Base-by-base conservation (phyloP, 331 rosid genomes). In the Pyracantha coccinea region DNA sequence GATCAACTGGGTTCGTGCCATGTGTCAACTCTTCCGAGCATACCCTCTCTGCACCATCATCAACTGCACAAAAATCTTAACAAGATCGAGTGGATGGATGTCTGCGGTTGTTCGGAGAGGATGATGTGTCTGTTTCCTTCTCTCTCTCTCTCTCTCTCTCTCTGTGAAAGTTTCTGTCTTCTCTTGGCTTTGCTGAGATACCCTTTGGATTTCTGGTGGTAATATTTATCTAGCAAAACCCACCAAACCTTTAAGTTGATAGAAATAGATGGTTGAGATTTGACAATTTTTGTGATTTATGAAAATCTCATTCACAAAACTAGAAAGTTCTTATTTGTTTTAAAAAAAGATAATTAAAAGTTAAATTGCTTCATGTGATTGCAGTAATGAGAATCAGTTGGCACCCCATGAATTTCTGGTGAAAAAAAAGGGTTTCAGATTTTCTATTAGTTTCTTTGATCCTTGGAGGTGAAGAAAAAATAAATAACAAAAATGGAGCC, bases 301-400 rank as follows among this genome's bases (percentile, higher is more conserved):
- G 58, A 35, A 65, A 57, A 55, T 68, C 76, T 29, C 61, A 55
- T 19, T 7, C 9, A 14, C 8, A 23, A 58, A 62, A 69, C 70
- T 25, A 62, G 81, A 74, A 77, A 63, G 74, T n/a, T 32, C 8
- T 32, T 7, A 6, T n/a, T 14, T 47, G 53, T 12, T 12, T 13
- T 9, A 8, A 27, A 47, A 47, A 47, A 50, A 23, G 19, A 74
- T 5, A 6, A 14, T 13, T 8, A 53, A 20, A 24, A 45, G 47
- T 76, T 35, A 74, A 28, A 44, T 66, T 69, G 70, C 28, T 75
- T 86, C 84, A 59, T 82, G 86, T 82, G 84, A 82, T 50, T 21
- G 32, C 29, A 64, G 82, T 81, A 71, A 77, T 75, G 85, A 32
- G 17, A 74, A 84, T 75, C 81, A 32, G 89, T 60, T 81, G 79